Conservation (phyloP, 1,284 basidiomycete genomes). For the Pseudozyma tsukubaensis region DNA sequence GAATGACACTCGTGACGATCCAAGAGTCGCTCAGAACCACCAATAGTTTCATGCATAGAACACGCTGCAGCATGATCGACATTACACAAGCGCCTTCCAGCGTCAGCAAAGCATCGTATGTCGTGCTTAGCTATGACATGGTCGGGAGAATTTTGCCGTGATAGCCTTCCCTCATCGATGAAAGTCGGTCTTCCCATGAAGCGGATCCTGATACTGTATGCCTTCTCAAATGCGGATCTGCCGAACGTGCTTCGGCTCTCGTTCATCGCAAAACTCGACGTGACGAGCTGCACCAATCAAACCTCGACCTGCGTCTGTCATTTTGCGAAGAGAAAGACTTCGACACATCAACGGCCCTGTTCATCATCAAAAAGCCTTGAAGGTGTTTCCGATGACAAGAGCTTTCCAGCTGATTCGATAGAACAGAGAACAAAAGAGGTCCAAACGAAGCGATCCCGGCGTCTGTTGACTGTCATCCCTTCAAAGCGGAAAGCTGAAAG, state of each 20-base stretch:
- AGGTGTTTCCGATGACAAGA: no score
- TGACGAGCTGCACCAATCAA: neutral
- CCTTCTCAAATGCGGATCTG: no score
- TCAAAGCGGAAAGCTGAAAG: no score
- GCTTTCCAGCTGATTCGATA: no score
- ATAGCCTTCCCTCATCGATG: no score
- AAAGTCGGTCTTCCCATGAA: no score
- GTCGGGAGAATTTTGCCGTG: neutral
- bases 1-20: neutral
- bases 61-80: constrained; percentile 6
- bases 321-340: neutral
- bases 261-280: neutral
- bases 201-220: no score
- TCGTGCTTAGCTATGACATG: neutral
- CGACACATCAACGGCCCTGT: neutral
- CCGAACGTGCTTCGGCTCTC: neutral
- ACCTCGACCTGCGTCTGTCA: neutral
- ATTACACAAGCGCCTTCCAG: constrained; percentile 7
- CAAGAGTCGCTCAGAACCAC: neutral
- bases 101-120: neutral
- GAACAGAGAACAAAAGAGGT: no score
- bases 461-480: no score
- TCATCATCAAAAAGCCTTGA: no score
- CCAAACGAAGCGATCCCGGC: no score
- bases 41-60: constrained; percentile 2